Evolutionary conservation across 202 grass and related monocot genomes (phyloP), one percentile per base, ranked within the genome.

Genomic region (Carex arenaria): DNA sequence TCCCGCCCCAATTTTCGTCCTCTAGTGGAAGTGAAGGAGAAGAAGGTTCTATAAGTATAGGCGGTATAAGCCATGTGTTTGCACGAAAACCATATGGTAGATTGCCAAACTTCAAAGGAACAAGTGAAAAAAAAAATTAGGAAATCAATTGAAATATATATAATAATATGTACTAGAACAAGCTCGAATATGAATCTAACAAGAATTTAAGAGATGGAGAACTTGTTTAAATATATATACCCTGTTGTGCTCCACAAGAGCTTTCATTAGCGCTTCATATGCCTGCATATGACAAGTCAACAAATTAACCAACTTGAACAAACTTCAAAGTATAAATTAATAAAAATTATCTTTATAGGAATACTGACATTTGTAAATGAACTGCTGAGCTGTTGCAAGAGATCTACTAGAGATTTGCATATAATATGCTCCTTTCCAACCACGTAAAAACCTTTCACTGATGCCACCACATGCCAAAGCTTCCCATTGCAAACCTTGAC

Each of bases 401-500:
- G 84, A 86, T 99, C 97, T 57, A 99, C 91, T 22, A 99, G 86
- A 67, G 97, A 94, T 31, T 74, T 83, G 85, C 85, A 87, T 4
- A 96, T 5, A 4, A 85, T 87, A 28, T 89, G 82, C 1, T 88
- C 89, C 69, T 97, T 99, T 76, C 88, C 93, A 74, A 74, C 79
- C 77, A 80, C 81, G 59, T 96, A 99, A 90, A 99, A 99, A 15
- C 97, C 97, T 88, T 94, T 94, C 45, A 83, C 80, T 2, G 97
- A 99, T 42, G 97, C 87, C 84, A 88, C 69, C 30, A 96, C 19
- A 45, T 94, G 89, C 60, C 93, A 85, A 78, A 97, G 82, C 90
- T 97, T 99, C 69, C 97, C 97, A 49, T 99, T 99, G 85, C 90
- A 99, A 82, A 97, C 93, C 82, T 97, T 99, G 20, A 99, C 97